phyloP scores from a whole-genome alignment of 176 grass and related monocot genomes.

The Oryza meridionalis region DNA sequence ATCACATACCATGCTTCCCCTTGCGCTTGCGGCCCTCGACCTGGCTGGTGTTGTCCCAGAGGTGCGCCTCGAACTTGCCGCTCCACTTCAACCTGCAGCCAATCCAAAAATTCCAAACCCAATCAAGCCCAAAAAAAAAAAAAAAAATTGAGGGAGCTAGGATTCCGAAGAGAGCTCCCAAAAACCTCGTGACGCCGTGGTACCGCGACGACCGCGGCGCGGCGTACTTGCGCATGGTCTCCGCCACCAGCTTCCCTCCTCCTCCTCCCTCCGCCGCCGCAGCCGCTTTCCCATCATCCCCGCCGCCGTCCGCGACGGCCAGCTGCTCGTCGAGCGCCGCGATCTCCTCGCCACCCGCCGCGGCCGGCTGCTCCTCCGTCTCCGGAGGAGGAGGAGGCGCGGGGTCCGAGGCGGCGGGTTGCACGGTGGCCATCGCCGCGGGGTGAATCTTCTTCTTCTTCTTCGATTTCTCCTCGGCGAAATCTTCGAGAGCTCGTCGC shows the following conservation, averaged over 20 bases:
- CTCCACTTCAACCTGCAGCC: slow-evolving; percentile 76
- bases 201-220: slow-evolving; percentile 78
- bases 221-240: slow-evolving; percentile 80
- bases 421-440: slow-evolving; percentile 45
- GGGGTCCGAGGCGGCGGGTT: slow-evolving; percentile 35
- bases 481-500: slow-evolving; percentile 46
- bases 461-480: slow-evolving; percentile 36
- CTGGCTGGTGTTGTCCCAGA: slow-evolving; percentile 79
- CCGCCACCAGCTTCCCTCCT: slow-evolving; percentile 62
- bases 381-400: background rate
- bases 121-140: background rate
- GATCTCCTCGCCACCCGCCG: slow-evolving; percentile 38
- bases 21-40: slow-evolving; percentile 74
- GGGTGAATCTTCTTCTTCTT: background rate
- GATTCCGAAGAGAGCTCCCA: slow-evolving; percentile 3
- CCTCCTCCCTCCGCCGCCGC: slow-evolving; percentile 29
- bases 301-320: background rate
- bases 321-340: slow-evolving; percentile 51
- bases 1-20: slow-evolving; percentile 64
- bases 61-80: slow-evolving; percentile 85
- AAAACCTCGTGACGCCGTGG: slow-evolving; percentile 90
- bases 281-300: background rate
- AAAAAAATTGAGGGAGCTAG: background rate
- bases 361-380: background rate
- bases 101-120: slow-evolving; percentile 9